Base-by-base conservation (phyloP, 495 filamentous ascomycete species). In the Rostrohypoxylon terebratum region DNA sequence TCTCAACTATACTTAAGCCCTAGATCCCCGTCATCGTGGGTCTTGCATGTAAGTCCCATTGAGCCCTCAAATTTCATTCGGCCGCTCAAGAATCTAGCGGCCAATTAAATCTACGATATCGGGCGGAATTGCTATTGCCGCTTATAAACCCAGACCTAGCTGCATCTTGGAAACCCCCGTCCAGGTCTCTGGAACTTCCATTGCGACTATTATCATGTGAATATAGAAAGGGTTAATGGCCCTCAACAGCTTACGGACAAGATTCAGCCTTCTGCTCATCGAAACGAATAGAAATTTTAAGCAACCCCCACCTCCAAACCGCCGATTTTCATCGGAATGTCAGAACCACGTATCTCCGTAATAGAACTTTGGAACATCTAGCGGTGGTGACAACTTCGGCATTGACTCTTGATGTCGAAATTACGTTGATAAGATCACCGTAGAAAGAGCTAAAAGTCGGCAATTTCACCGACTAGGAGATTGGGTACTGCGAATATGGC, bases 21-120 rank as follows among this genome's bases (percentile, higher is more conserved):
- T 55, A 14, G 51, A 28, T 7, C n/a, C 11, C 36, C 31, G 4
- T n/a, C 31, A 4, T n/a, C 34, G 14, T 44, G 21, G 13, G 23
- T 36, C 36, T 10, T 42, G 55, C 55, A 42, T 28, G 55, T 59
- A 59, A 34, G 44, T 59, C 34, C 25, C 25, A 11, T 36, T 59
- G 13, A 13, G 33, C n/a, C n/a, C n/a, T n/a, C n/a, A n/a, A n/a
- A 36, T 42, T 14, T 10, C 55, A 59, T 59, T 18, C 34, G 34
- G 36, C 18, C 42, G 31, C 36, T 38, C 18, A n/a, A 23, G 10
- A 42, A 59, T 3, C 13, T 59, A 6, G 20, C 55, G 16, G 55
- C 55, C 34, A 59, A 59, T 59, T 28, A 21, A 59, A 42, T 42
- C 34, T 58, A 38, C 54, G 9, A n/a, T 42, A 4, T 1, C 23